phyloP scores from a whole-genome alignment of 2,329 filamentous ascomycete genomes.

The Scedosporium minutisporum region DNA sequence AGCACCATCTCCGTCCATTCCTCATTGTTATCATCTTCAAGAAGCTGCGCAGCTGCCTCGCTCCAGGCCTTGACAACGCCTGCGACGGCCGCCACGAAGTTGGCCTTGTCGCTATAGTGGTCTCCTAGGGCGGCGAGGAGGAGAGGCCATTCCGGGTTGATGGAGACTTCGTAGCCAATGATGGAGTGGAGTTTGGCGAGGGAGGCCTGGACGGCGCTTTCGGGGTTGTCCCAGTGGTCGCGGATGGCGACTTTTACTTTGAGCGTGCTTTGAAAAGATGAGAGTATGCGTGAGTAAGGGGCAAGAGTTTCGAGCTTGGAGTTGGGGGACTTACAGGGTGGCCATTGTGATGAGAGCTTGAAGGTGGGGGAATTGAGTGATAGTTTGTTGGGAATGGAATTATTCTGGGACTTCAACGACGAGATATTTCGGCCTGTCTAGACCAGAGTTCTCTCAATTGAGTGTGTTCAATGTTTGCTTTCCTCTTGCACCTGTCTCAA shows the following conservation, averaged over 20 bases:
- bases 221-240: slow-evolving; percentile 29
- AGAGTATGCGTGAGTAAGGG: neutral
- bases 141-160: slow-evolving; percentile 34
- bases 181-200: slow-evolving; percentile 20
- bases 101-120: slow-evolving; percentile 28
- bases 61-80: slow-evolving; percentile 29
- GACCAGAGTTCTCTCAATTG: too few relatives aligned
- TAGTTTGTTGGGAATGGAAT: too few relatives aligned
- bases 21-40: slow-evolving; percentile 29
- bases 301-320: too few relatives aligned
- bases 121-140: slow-evolving; percentile 26
- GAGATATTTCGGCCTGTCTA: too few relatives aligned
- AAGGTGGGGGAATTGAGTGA: too few relatives aligned
- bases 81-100: slow-evolving; percentile 27
- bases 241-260: slow-evolving; percentile 32
- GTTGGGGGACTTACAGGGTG: too few relatives aligned
- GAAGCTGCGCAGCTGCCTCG: slow-evolving; percentile 26
- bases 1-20: slow-evolving; percentile 33
- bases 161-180: slow-evolving; percentile 28
- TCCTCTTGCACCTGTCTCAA: too few relatives aligned
- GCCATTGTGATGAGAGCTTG: too few relatives aligned
- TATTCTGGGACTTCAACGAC: too few relatives aligned
- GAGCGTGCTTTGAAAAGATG: slow-evolving; percentile 24
- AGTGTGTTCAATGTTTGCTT: too few relatives aligned
- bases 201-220: slow-evolving; percentile 22